Evolutionary conservation across 2,329 filamentous ascomycete genomes (phyloP), one percentile per base, ranked within the genome.

Genomic region (Diaporthe ilicicola): DNA sequence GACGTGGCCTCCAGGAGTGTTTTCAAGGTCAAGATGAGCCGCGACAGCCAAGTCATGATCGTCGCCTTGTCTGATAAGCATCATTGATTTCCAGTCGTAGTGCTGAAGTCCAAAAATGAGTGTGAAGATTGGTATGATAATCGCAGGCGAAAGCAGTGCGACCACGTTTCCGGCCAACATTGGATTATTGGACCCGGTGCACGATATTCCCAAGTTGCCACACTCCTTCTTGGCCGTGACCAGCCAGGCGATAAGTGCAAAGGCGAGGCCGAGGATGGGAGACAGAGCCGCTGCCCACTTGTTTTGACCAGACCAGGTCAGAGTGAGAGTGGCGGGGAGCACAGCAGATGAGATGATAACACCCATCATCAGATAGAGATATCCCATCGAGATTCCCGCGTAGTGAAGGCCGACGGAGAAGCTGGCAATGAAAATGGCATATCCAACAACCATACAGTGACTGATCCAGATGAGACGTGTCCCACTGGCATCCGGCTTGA

Each of bases 91-190:
- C 91, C 94, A 97, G 84, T 97, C 92, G 81, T 97, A 97, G 75
- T 93, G 91, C 70, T 95, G 91, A 7, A 84, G 78, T n/a, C 89
- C 89, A 72, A 94, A 91, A 19, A 87, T 82, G 65, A 91, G 87
- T 0, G 93, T 95, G n/a, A 97, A 85, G 54, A 95, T 73, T 0
- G 94, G 93, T 10, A 95, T 87, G 77, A 95, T 91, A 50, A 95
- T 78, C 0, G 93, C 73, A 0, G 94, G 94, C 0, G 92, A 92
- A 9, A 97, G 89, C 1, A 97, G 87, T 0, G 94, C 93, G 1
- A 91, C 90, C 34, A 97, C 93, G 75, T 97, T 97, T 39, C 94
- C 94, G 1, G 92, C 94, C 27, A 97, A 84, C 94, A 97, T 97
- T 15, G 94, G 93, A 74, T 93, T 89, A 81, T 97, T 97, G n/a